These are phyloP conservation scores for Lupinus albus DNA, from an alignment of 306 rosid species.

Conservation along the genomic window DNA sequence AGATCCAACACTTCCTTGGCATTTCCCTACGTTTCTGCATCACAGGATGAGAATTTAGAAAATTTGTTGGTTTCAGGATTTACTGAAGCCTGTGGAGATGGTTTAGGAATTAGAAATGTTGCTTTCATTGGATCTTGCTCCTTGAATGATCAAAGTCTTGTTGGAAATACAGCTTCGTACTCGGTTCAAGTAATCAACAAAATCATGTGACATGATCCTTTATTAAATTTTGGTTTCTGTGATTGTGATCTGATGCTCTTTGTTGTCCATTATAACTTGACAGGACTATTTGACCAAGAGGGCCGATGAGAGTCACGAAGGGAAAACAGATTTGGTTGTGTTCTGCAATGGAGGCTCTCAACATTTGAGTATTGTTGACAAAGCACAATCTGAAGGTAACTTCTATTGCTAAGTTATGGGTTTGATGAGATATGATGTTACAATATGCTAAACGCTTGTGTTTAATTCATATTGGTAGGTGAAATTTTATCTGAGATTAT, in stretches of 20 bases:
- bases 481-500: conserved; percentile 62
- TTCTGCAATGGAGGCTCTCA: conserved; percentile 63
- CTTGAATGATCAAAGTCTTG: conserved; percentile 47
- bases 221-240: conserved; percentile 38
- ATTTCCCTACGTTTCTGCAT: conserved; percentile 80
- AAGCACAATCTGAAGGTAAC: conserved; percentile 66
- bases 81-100: conserved; percentile 72
- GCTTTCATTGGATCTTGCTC: conserved; percentile 72
- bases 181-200: conserved; percentile 70
- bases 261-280: conserved; percentile 30
- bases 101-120: conserved; percentile 55
- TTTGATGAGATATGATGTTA: conserved; percentile 35
- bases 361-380: conserved; percentile 47
- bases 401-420: conserved; percentile 30
- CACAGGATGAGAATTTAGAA: conserved; percentile 68
- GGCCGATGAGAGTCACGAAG: conserved; percentile 53
- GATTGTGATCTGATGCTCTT: conserved; percentile 42
- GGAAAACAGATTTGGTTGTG: conserved; percentile 75
- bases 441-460: conserved; percentile 35
- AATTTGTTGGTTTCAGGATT: conserved; percentile 71
- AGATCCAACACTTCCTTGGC: conserved; percentile 86
- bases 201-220: conserved; percentile 31
- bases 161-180: conserved; percentile 49
- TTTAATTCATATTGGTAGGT: conserved; percentile 54
- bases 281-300: conserved; percentile 81